Percentiles rank a stretch among this genome's conserved stretches.
Evolutionary conservation across 1,284 basidiomycete genomes (phyloP).

Genomic region (Crepidotus sp.): DNA sequence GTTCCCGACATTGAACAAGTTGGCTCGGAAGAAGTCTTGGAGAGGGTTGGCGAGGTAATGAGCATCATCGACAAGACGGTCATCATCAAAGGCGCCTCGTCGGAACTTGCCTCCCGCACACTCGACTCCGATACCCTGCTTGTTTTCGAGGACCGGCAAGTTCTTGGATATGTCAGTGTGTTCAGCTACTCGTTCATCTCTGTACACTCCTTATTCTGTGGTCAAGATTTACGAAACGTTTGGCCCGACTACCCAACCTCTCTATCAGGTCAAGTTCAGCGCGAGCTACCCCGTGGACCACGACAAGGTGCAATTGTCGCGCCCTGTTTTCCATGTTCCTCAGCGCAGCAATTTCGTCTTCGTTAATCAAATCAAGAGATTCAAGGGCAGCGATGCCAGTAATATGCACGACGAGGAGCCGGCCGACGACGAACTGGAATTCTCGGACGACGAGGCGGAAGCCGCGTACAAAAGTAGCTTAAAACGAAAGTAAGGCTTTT

Average conservation of each 20-base stretch:
- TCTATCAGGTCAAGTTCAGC: conserved; percentile 76
- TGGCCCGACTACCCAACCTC: conserved; percentile 75
- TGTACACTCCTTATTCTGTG: conserved; percentile 18
- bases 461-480: conserved; percentile 51
- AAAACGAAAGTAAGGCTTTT: conserved; percentile 27
- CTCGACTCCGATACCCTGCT: conserved; percentile 82
- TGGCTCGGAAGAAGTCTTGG: conserved; percentile 49
- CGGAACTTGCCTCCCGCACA: conserved; percentile 32
- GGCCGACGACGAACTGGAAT: conserved; percentile 77
- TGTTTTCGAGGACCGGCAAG: conserved; percentile 75
- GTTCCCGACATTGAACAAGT: conserved; percentile 53
- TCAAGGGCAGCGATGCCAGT: conserved; percentile 86
- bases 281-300: conserved; percentile 47
- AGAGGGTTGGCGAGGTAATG: conserved; percentile 68
- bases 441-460: conserved; percentile 86
- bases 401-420: conserved; percentile 88
- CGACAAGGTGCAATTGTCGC: conserved; percentile 42
- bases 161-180: conserved; percentile 69
- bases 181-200: conserved; percentile 1
- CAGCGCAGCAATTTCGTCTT: conserved; percentile 72
- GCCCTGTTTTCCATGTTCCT: conserved; percentile 72
- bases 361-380: conserved; percentile 50
- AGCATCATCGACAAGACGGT: conserved; percentile 61
- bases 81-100: conserved; percentile 56
- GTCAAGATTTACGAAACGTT: conserved; percentile 81